These are phyloP conservation scores for Penicillium parvum DNA, from an alignment of 495 filamentous ascomycete species.

Conservation along the genomic window DNA sequence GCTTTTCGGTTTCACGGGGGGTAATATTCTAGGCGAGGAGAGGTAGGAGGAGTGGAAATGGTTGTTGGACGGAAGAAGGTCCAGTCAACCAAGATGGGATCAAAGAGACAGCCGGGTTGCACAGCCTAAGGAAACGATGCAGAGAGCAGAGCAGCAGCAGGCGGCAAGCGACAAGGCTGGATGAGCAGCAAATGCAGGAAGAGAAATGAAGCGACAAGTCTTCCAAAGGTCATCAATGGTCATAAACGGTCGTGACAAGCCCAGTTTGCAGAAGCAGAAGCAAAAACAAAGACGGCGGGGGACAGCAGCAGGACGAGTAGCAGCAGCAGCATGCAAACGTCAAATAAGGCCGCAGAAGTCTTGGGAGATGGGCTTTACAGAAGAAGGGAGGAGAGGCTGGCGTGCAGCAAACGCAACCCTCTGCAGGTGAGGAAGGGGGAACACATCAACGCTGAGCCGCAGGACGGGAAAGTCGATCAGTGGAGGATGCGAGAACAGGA, in stretches of 20 bases:
- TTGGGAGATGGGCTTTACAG: conserved; percentile 20
- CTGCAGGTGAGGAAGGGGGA: conserved; percentile 28
- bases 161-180: too few species aligned
- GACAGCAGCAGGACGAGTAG: too few species aligned
- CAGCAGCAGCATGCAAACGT: conserved; percentile 13
- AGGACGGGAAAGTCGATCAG: conserved; percentile 21
- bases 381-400: conserved; percentile 26
- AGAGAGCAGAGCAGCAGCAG: not conserved
- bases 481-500: conserved; percentile 14
- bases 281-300: too few species aligned
- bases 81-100: too few species aligned
- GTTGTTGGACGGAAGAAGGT: not conserved
- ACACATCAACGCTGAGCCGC: conserved; percentile 35
- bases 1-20: conserved; percentile 80
- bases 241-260: conserved; percentile 52
- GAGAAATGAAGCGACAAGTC: conserved; percentile 32
- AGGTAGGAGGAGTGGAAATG: not conserved
- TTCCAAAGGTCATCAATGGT: too few species aligned
- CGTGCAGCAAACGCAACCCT: conserved; percentile 33
- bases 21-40: too few species aligned
- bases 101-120: conserved; percentile 3
- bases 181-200: too few species aligned
- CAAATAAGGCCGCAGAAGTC: conserved; percentile 18
- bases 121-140: conserved; percentile 19
- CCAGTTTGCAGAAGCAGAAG: too few species aligned